Percentiles rank a stretch among this genome's conserved stretches.
These are phyloP conservation scores for Kwoniella europaea DNA, from an alignment of 768 basidiomycete species.

Conservation along the genomic window DNA sequence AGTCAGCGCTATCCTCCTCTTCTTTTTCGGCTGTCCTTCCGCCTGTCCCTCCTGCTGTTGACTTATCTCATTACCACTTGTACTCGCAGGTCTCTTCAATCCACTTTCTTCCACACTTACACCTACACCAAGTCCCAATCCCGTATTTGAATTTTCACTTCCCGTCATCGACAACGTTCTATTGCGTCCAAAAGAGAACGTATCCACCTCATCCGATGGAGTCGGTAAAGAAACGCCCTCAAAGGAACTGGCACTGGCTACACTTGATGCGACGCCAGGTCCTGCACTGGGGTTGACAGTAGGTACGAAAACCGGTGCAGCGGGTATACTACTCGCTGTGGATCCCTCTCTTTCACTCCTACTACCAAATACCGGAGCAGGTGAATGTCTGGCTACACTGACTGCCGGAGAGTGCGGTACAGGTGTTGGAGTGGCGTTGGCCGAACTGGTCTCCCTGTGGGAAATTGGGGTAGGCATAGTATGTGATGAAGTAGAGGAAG, in stretches of 20 bases:
- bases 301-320: not conserved
- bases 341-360: conserved; percentile 54
- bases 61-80: not conserved
- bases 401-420: conserved; percentile 47
- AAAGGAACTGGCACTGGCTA: conserved; percentile 31
- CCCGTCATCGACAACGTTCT: conserved; percentile 1
- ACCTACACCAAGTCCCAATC: conserved; percentile 26
- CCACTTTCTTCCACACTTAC: conserved; percentile 7
- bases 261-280: conserved; percentile 4
- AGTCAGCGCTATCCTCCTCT: conserved; percentile 49
- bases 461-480: conserved; percentile 8
- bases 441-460: conserved; percentile 24
- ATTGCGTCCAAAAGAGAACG: conserved; percentile 15
- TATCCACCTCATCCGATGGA: conserved; percentile 38
- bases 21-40: conserved; percentile 50
- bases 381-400: conserved; percentile 37
- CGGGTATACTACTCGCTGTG: conserved; percentile 33
- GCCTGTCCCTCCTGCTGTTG: conserved; percentile 7
- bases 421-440: conserved; percentile 36
- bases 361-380: conserved; percentile 33
- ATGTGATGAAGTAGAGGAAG: conserved; percentile 41
- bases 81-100: not conserved
- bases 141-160: conserved; percentile 10
- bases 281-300: not conserved
- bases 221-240: conserved; percentile 42